Evolutionary conservation across 192 early-diverging fungal genomes (phyloP).

Genomic region (Linderina pennispora): DNA sequence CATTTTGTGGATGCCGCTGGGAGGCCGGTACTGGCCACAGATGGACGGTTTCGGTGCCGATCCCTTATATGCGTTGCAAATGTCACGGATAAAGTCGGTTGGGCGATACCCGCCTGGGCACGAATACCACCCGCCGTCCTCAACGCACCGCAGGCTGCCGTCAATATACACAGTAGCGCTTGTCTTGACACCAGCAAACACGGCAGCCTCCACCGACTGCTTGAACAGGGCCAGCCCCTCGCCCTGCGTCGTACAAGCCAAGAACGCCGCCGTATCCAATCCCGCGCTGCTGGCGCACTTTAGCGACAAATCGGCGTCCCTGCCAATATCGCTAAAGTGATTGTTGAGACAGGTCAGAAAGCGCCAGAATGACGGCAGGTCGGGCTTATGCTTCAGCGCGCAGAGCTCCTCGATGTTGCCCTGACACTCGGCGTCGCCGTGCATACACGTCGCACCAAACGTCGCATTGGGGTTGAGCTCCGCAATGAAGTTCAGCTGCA

Average conservation of each 20-base stretch:
- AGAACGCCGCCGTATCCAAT: slow-evolving; percentile 39
- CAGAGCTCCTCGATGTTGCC: slow-evolving; percentile 49
- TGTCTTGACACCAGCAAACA: slow-evolving; percentile 40
- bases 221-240: slow-evolving; percentile 45
- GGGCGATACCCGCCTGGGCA: slow-evolving; percentile 25
- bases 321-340: slow-evolving; percentile 14
- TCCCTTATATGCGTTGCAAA: slow-evolving; percentile 36
- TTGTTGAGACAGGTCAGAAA: slow-evolving; percentile 38
- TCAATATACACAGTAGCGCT: slow-evolving; percentile 61
- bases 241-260: slow-evolving; percentile 24
- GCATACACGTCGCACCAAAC: slow-evolving; percentile 41
- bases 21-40: slow-evolving; percentile 24
- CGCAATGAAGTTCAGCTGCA: slow-evolving; percentile 48
- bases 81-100: slow-evolving; percentile 41
- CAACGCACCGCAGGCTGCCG: slow-evolving; percentile 53
- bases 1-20: too few relatives aligned
- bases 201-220: slow-evolving; percentile 44
- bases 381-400: slow-evolving; percentile 19
- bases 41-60: slow-evolving; percentile 21
- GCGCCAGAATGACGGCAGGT: slow-evolving; percentile 30
- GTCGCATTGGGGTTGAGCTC: slow-evolving; percentile 23
- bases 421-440: slow-evolving; percentile 47
- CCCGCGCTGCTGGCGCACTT: slow-evolving; percentile 32
- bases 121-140: slow-evolving; percentile 53
- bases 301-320: slow-evolving; percentile 16